Evolutionary conservation across 148 eudicot genomes (phyloP), one percentile per base, ranked within the genome.

Genomic region (Rhododendron griersonianum): DNA sequence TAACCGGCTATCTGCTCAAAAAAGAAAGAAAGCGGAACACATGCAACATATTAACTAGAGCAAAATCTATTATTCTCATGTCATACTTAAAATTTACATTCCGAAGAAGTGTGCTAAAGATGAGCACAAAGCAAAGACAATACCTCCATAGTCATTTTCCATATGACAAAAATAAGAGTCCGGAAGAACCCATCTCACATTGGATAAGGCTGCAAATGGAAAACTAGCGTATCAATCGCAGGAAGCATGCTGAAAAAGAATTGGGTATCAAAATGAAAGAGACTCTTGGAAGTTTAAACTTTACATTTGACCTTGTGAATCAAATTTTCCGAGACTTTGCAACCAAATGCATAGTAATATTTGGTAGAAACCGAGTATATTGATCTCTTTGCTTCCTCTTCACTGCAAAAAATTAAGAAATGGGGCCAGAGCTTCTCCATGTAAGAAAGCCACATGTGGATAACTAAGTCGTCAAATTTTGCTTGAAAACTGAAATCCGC

Each of bases 321-420:
- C 73, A 88, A 53, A 50, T 91, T 92, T 86, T 93, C 93, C 3
- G 89, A 80, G 39, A 93, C 86, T 81, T 89, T 83, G 86, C 95
- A 94, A 83, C 95, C 92, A 84, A 94, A 92, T 48, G 95, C 94
- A 84, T 88, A 93, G 81, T 94, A 94, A 85, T 91, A 92, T 86
- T 67, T 93, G 3, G 97, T 94, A 30, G 95, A 93, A 80, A 94
- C 97, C 3, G 95, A 93, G 89, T 94, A 94, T n/a, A 93, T 92
- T 80, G 94, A 91, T 91, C 86, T 93, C 90, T 91, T 91, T 41
- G 97, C 95, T 84, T 93, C 94, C 61, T 92, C 92, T 86, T 90
- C 93, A 82, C 97, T 93, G 92, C 83, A 84, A 85, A 48, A 45
- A n/a, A 11, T 10, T 0, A 15, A 44, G 13, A 25, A 13, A 63